Base-by-base conservation (phyloP, 495 filamentous ascomycete genomes). In the Endocarpon pusillum region DNA sequence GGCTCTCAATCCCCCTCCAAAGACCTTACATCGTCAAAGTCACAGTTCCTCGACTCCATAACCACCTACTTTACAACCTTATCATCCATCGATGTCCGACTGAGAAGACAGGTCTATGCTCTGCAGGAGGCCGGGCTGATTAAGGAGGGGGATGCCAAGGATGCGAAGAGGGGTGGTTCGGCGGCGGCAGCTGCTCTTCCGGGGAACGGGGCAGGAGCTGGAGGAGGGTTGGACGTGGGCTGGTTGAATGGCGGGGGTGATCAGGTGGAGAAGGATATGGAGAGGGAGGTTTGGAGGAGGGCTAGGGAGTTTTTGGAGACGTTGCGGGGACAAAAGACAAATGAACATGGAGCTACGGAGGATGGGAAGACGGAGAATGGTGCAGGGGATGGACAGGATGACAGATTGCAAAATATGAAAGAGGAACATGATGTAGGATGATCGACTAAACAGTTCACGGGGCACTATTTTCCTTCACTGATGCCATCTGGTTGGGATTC, bases 211-310 rank as follows among this genome's bases (percentile, higher is more conserved):
- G 40, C 44, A 14, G 47, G 42, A 2, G 33, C 45, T 15, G 32
- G 49, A 11, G 55, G 58, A 32, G 53, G 54, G 12, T 54, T 87
- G 29, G 84, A 93, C 52, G 71, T 89, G 10, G 82, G 83, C 33
- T 78, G 74, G 71, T 56, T 94, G 46, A 94, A 94, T 45, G 78
- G 77, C 53, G 68, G 81, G 38, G 78, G 75, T 38, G 73, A 78
- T 41, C 74, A 71, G 20, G 74, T 86, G 11, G 79, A 73, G 26
- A 73, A 69, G 45, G 74, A 79, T 38, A 82, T 79, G 64, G 81
- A 89, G 49, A 66, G 66, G 9, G 81, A 89, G 56, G 46, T 89
- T 33, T 81, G 81, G 79, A 58, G 59, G 35, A 66, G 71, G 37
- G 73, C 75, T 21, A 53, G 57, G 22, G 45, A 42, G 19, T 55